phyloP scores from a whole-genome alignment of 805 yeast genomes.

The Metschnikowia anglica region DNA sequence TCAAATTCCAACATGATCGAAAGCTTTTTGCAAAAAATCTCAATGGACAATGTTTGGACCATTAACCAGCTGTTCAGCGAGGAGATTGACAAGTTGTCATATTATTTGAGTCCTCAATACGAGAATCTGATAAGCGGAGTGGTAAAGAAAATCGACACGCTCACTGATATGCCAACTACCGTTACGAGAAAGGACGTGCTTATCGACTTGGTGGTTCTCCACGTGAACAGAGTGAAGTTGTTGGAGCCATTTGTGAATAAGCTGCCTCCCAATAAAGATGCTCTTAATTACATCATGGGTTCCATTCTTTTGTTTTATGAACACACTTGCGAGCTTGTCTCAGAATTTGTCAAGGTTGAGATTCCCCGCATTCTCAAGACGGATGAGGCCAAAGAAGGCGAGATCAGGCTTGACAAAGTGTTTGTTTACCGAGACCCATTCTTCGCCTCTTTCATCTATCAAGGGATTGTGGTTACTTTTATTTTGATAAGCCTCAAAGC shows the following conservation, averaged over 20 bases:
- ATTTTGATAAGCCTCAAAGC: conserved; percentile 47
- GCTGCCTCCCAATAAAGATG: conserved; percentile 30
- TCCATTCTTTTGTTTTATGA: conserved; percentile 34
- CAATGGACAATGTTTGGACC: conserved; percentile 38
- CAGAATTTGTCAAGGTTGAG: conserved; percentile 13
- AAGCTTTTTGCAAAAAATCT: conserved; percentile 48
- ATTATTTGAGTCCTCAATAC: conserved; percentile 23
- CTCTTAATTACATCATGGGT: conserved; percentile 37
- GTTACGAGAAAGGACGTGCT: conserved; percentile 36
- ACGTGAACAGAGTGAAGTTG: conserved; percentile 51
- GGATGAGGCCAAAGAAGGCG: conserved; percentile 9
- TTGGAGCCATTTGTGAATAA: conserved; percentile 50
- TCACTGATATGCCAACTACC: conserved; percentile 23
- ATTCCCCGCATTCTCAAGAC: conserved; percentile 14
- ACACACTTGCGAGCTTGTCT: conserved; percentile 16
- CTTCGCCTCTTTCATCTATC: conserved; percentile 49
- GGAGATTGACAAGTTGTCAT: conserved; percentile 39
- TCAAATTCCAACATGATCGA: conserved; percentile 53
- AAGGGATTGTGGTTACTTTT: conserved; percentile 51
- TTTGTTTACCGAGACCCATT: conserved; percentile 46
- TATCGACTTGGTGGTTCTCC: conserved; percentile 46
- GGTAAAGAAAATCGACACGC: conserved; percentile 22
- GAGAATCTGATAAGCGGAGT: conserved; percentile 16
- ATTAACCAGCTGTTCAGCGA: conserved; percentile 43
- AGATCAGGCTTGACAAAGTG: conserved; percentile 30